A percentile compares a stretch with the other conserved stretches of the same genome.
Evolutionary conservation across 352 stramenopile genomes (phyloP).

Genomic region (Peronosclerospora sorghi): DNA sequence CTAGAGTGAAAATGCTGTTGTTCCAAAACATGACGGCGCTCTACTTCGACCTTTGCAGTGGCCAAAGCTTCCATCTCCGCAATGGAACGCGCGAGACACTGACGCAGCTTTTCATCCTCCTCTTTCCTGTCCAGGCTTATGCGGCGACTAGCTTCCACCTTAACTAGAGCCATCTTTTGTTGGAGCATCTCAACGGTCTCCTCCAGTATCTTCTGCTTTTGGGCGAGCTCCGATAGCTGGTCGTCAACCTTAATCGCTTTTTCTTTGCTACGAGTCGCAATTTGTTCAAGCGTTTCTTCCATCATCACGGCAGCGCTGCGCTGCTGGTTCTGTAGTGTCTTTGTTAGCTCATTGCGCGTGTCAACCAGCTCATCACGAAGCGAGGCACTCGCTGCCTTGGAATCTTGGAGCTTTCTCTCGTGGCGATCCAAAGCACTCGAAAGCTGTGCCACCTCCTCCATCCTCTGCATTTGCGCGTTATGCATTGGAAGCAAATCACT

Average conservation of each 20-base stretch:
- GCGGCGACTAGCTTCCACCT: constrained; percentile 22
- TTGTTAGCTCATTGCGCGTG: constrained; percentile 42
- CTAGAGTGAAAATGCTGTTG: constrained; percentile 37
- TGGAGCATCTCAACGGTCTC: constrained; percentile 33
- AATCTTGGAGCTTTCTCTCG: constrained; percentile 49
- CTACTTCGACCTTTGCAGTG: constrained; percentile 32
- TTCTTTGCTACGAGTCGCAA: constrained; percentile 30
- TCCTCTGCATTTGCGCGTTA: constrained; percentile 46
- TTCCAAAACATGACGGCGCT: constrained; percentile 32
- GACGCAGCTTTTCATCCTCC: constrained; percentile 32
- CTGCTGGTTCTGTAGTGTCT: constrained; percentile 42
- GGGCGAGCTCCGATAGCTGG: constrained; percentile 33
- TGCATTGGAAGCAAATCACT: constrained; percentile 40
- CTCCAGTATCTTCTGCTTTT: constrained; percentile 51
- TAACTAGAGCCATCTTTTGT: constrained; percentile 30
- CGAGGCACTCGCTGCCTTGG: constrained; percentile 28
- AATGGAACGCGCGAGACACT: constrained; percentile 37
- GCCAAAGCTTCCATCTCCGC: constrained; percentile 34
- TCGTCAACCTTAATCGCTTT: constrained; percentile 42
- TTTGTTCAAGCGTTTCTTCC: constrained; percentile 44
- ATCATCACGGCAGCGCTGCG: constrained; percentile 27
- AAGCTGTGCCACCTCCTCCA: constrained; percentile 50
- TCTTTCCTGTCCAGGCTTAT: constrained; percentile 21
- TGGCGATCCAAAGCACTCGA: constrained; percentile 44
- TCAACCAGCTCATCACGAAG: constrained; percentile 47